These are phyloP conservation scores for Coemansia sp. DNA, from an alignment of 192 early-diverging fungal species.

Conservation along the genomic window DNA sequence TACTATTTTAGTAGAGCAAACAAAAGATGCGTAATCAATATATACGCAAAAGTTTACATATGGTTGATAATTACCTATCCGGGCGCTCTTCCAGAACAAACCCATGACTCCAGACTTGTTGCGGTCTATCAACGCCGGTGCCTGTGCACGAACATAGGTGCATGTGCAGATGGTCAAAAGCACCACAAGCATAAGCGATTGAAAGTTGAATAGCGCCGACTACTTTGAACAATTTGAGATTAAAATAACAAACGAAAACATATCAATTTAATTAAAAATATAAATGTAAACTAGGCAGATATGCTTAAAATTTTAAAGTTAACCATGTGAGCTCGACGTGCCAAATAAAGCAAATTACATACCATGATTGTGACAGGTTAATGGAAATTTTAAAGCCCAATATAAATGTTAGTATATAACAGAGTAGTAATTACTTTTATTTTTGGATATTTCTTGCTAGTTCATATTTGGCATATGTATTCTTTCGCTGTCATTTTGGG, in stretches of 20 bases:
- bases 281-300: too few relatives aligned
- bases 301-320: too few relatives aligned
- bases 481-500: too few relatives aligned
- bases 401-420: neutral
- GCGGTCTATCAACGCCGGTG: slow-evolving; percentile 76
- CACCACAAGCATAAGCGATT: slow-evolving; percentile 85
- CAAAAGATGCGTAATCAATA: too few relatives aligned
- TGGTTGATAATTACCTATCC: slow-evolving; percentile 67
- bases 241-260: too few relatives aligned
- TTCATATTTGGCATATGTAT: too few relatives aligned
- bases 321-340: too few relatives aligned
- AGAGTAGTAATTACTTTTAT: neutral
- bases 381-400: too few relatives aligned
- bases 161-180: slow-evolving; percentile 96
- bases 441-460: too few relatives aligned
- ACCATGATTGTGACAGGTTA: too few relatives aligned
- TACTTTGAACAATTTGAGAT: slow-evolving; percentile 19
- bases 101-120: slow-evolving; percentile 89
- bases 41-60: neutral
- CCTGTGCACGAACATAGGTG: slow-evolving; percentile 87
- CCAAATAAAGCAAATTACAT: neutral
- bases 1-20: neutral
- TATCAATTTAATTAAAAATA: too few relatives aligned
- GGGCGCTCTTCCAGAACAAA: slow-evolving; percentile 91
- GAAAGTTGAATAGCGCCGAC: slow-evolving; percentile 97